Evolutionary conservation across 2,329 filamentous ascomycete genomes (phyloP).

Genomic region (Xylaria arbuscula): DNA sequence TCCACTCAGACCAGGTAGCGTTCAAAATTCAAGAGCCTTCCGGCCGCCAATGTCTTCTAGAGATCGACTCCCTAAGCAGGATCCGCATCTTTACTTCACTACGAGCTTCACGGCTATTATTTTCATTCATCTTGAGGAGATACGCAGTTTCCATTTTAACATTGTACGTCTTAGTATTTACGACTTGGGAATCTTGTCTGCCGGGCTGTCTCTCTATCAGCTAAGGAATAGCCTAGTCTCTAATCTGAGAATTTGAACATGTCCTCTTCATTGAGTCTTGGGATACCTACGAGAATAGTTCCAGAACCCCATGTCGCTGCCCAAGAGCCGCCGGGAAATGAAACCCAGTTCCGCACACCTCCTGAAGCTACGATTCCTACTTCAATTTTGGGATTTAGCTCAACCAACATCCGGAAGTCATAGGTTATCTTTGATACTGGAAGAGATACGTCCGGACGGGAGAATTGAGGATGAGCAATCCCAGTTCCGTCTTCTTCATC

Average conservation of each 20-base stretch:
- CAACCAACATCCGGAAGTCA: constrained; percentile 63
- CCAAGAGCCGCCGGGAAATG: constrained; percentile 60
- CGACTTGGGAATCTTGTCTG: constrained; percentile 53
- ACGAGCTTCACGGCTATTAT: no score
- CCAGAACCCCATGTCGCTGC: constrained; percentile 62
- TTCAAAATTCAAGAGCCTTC: not conserved
- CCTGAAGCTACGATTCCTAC: constrained; percentile 55
- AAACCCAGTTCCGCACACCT: constrained; percentile 61
- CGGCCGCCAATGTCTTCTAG: not conserved
- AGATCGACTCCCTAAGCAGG: constrained; percentile 55
- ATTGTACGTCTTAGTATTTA: constrained; percentile 46
- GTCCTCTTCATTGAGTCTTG: not conserved
- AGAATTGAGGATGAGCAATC: constrained; percentile 7
- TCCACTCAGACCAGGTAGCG: not conserved
- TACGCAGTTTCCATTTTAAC: constrained; percentile 60
- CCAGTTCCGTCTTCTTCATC: constrained; percentile 5
- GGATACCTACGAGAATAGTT: constrained; percentile 52
- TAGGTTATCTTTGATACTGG: constrained; percentile 60
- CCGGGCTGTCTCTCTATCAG: constrained; percentile 43
- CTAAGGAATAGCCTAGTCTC: not conserved
- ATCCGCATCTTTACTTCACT: no score
- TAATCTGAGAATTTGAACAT: not conserved
- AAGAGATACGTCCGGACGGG: constrained; percentile 55
- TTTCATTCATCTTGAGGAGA: constrained; percentile 60
- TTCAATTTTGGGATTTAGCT: constrained; percentile 56